A percentile compares a stretch with the other conserved stretches of the same genome.
Conservation (phyloP, 805 yeast species). For the Grigorovia jiainica region DNA sequence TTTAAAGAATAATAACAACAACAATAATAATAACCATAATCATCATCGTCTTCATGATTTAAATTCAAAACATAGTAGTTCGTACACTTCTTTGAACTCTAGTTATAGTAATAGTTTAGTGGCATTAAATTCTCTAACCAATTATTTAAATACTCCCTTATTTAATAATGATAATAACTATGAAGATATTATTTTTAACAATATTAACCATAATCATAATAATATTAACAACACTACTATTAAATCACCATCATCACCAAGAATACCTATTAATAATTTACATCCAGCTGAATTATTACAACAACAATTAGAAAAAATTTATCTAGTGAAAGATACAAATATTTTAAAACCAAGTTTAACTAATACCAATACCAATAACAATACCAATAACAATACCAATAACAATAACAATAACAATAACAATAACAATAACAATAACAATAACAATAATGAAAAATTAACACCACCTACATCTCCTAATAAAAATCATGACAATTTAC, state of each 20-base stretch:
- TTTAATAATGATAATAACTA: neutral
- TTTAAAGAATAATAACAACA: neutral
- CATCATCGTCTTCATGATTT: too few species aligned
- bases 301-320: conserved; percentile 20
- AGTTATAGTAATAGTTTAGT: neutral
- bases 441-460: neutral
- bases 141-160: neutral
- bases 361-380: conserved; percentile 1
- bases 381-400: neutral
- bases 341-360: neutral
- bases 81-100: neutral
- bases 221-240: neutral
- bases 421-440: neutral
- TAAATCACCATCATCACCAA: neutral
- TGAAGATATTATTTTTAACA: neutral
- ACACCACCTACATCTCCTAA: neutral
- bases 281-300: conserved; percentile 25
- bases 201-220: neutral
- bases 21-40: too few species aligned
- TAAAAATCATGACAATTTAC: neutral
- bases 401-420: neutral
- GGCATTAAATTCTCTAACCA: neutral
- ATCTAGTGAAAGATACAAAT: conserved; percentile 31
- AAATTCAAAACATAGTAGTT: neutral
- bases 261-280: conserved; percentile 2